Percentiles rank a stretch among this genome's conserved stretches.
Evolutionary conservation across 768 basidiomycete species (phyloP).

Genomic region (Cubamyces lactineus): DNA sequence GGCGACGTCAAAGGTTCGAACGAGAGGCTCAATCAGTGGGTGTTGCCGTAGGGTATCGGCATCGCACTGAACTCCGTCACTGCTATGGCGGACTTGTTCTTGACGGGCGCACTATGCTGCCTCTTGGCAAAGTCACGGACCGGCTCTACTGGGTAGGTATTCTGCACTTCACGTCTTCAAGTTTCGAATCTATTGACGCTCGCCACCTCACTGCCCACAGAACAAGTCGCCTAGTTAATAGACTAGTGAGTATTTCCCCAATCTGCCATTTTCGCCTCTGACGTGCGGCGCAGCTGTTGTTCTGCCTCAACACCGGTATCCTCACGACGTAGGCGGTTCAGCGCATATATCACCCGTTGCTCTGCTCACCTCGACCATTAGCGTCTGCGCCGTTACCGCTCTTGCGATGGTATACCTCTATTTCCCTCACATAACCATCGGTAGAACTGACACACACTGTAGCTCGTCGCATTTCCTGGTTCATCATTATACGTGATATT

Average conservation of each 20-base stretch:
- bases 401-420: neutral
- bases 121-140: neutral
- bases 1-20: neutral
- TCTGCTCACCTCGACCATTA: neutral
- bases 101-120: neutral
- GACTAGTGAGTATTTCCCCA: neutral
- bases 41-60: neutral
- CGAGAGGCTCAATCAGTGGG: neutral
- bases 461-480: slow-evolving; percentile 1
- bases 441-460: neutral
- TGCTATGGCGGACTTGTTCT: neutral
- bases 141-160: neutral
- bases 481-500: neutral
- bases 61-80: neutral
- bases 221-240: neutral
- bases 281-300: neutral
- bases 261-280: neutral
- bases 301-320: neutral
- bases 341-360: neutral
- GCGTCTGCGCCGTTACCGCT: neutral
- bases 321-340: neutral
- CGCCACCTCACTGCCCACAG: neutral
- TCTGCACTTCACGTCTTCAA: neutral
- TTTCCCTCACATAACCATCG: neutral
- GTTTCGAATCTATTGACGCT: too few relatives aligned